Evolutionary conservation across 2,329 filamentous ascomycete genomes (phyloP).

Genomic region (Ophiostoma ulmi): DNA sequence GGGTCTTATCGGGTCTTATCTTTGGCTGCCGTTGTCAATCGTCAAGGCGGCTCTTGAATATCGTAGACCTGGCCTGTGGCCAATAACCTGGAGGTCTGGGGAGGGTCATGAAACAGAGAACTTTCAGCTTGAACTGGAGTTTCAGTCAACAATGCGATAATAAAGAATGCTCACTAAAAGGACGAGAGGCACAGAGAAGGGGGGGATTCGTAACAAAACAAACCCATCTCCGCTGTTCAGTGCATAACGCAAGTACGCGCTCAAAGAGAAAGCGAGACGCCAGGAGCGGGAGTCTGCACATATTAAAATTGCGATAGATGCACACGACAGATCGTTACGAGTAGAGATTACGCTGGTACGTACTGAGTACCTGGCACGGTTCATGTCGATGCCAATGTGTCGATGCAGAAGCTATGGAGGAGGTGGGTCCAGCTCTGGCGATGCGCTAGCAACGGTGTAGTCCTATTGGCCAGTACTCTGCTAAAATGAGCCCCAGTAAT

Average conservation of each 20-base stretch:
- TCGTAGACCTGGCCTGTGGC: not conserved
- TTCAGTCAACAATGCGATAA: not conserved
- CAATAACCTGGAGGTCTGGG: constrained; percentile 3
- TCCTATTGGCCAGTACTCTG: not conserved
- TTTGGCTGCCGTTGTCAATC: not conserved
- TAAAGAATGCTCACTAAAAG: not conserved
- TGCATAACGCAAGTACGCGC: constrained; percentile 9
- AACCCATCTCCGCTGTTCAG: not conserved
- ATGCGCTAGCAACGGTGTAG: constrained; percentile 7
- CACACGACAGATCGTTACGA: not conserved
- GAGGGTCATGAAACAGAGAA: not conserved
- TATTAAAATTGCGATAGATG: not conserved
- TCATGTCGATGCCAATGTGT: not conserved
- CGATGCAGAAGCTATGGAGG: not conserved
- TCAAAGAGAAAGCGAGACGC: not conserved
- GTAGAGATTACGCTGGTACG: not conserved
- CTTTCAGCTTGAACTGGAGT: not conserved
- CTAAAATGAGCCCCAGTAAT: not conserved
- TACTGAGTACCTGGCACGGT: not conserved
- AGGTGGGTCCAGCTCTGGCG: not conserved
- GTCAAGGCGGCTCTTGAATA: not conserved
- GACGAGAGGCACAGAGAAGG: not conserved
- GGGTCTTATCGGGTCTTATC: not conserved
- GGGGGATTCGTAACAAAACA: not conserved
- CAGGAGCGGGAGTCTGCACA: not conserved